These are phyloP conservation scores for Colletotrichum sublineola DNA, from an alignment of 2,329 filamentous ascomycete species.

Conservation along the genomic window DNA sequence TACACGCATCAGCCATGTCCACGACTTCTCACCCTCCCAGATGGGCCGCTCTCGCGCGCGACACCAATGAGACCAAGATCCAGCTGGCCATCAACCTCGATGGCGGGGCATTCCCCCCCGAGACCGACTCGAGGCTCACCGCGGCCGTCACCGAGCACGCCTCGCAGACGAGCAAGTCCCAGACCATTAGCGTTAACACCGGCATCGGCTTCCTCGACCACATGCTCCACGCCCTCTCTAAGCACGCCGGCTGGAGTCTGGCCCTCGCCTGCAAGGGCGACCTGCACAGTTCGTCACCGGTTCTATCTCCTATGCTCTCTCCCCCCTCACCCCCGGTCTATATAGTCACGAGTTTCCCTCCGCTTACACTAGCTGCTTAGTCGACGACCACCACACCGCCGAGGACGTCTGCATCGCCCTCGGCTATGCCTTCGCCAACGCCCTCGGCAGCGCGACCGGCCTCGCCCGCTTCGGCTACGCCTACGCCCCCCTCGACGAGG, in stretches of 20 bases:
- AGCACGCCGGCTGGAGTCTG: constrained; percentile 95
- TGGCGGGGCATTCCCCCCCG: constrained; percentile 81
- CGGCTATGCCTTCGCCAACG: constrained; percentile 84
- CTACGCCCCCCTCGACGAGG: constrained; percentile 95
- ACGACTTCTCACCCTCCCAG: constrained; percentile 58
- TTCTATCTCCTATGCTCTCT: constrained; percentile 48
- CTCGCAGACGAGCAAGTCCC: constrained; percentile 84
- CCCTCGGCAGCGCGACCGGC: constrained; percentile 82
- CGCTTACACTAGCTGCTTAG: constrained; percentile 57
- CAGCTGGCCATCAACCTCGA: constrained; percentile 93
- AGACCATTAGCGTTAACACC: constrained; percentile 89
- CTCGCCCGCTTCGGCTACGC: constrained; percentile 92
- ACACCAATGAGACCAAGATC: constrained; percentile 99
- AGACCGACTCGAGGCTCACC: constrained; percentile 69
- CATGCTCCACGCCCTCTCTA: constrained; percentile 97
- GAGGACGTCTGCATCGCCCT: constrained; percentile 96
- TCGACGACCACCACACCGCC: constrained; percentile 98
- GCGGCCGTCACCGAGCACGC: constrained; percentile 74
- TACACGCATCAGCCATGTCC: constrained; percentile 25
- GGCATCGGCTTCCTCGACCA: constrained; percentile 98
- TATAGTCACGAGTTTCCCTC: not conserved
- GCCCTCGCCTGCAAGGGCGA: constrained; percentile 87
- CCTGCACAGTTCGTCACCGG: constrained; percentile 78
- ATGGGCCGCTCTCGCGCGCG: constrained; percentile 83
- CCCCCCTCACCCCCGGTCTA: constrained; percentile 4